Percentiles rank a stretch among this genome's conserved stretches.
Evolutionary conservation across 257 asterid species (phyloP).

Genomic region (Voacanga thouarsii): DNA sequence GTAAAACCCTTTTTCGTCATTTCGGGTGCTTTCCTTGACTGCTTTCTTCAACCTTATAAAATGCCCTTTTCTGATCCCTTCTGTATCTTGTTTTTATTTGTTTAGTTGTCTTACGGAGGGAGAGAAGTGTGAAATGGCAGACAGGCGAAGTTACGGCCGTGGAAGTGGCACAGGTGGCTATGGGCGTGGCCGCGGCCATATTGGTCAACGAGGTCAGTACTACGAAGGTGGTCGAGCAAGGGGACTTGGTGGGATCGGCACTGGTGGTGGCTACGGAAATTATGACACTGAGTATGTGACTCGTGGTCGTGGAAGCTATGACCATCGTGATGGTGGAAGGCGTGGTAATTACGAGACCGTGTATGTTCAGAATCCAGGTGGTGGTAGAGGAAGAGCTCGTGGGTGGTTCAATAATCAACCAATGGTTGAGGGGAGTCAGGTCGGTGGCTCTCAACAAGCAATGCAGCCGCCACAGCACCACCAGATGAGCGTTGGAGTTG

Average conservation of each 20-base stretch:
- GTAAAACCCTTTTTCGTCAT: constrained; percentile 20
- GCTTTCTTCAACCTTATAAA: too few species aligned
- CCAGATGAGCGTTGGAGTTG: constrained; percentile 13
- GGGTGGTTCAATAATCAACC: background rate
- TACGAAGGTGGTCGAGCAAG: background rate
- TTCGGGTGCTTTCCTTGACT: background rate
- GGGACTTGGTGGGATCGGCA: background rate
- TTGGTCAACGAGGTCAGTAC: background rate
- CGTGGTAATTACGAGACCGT: constrained; percentile 1
- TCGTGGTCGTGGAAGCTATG: background rate
- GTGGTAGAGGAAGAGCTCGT: background rate
- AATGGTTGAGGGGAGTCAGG: background rate
- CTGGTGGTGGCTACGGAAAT: background rate
- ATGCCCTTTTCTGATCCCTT: background rate
- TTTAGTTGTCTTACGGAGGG: background rate
- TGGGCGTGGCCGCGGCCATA: background rate
- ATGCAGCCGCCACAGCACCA: constrained; percentile 15
- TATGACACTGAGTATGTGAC: background rate
- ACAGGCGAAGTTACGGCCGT: constrained; percentile 22
- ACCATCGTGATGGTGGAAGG: background rate
- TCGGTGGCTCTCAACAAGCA: background rate
- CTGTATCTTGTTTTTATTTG: background rate
- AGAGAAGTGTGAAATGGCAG: background rate
- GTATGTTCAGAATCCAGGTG: background rate
- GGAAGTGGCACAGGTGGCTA: background rate